Conservation (phyloP, 768 basidiomycete species). For the Naganishia randhawae region DNA sequence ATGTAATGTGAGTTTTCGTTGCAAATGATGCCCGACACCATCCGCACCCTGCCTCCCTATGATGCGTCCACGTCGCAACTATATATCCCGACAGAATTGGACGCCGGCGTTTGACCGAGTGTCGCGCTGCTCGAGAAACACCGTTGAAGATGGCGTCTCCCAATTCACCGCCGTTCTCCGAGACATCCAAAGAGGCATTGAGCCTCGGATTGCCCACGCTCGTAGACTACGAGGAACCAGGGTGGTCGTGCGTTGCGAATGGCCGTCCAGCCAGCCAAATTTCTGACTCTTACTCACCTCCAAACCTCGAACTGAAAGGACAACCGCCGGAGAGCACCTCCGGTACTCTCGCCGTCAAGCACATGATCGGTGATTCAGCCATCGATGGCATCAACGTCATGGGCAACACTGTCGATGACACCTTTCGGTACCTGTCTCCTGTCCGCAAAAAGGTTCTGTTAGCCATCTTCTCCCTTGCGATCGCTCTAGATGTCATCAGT, state of each 20-base stretch:
- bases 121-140: no score
- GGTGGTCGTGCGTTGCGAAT: neutral
- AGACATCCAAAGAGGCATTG: neutral
- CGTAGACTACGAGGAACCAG: neutral
- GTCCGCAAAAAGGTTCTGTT: constrained; percentile 10
- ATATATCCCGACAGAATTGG: no score
- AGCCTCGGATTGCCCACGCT: neutral
- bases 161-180: constrained; percentile 2
- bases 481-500: constrained; percentile 23
- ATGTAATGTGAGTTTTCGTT: no score
- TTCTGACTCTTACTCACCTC: neutral
- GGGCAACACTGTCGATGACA: neutral
- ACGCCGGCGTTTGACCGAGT: no score
- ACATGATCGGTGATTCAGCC: neutral
- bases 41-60: no score
- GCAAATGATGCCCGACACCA: no score
- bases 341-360: neutral
- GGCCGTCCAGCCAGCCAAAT: neutral
- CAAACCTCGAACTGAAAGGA: neutral
- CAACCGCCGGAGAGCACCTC: neutral
- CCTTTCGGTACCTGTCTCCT: neutral
- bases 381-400: neutral
- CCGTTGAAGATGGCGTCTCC: constrained; percentile 3
- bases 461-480: constrained; percentile 20
- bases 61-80: no score